phyloP scores from a whole-genome alignment of 495 filamentous ascomycete genomes.

The Aspergillus steynii region DNA sequence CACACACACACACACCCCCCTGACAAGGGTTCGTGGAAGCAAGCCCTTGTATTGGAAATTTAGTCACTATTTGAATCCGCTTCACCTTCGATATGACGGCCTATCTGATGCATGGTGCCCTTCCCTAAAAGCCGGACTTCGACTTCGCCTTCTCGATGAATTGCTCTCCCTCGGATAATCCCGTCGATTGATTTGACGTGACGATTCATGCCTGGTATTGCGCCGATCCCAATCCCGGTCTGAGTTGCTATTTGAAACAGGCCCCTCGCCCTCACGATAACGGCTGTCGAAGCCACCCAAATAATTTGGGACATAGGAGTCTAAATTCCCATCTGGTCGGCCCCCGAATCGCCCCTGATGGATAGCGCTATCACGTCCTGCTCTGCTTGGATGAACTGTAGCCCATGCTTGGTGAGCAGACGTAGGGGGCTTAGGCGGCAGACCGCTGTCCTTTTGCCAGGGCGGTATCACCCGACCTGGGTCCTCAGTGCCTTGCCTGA shows the following conservation, averaged over 20 bases:
- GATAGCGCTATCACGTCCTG: slow-evolving; percentile 31
- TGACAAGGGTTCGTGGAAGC: no score
- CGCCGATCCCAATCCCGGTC: slow-evolving; percentile 26
- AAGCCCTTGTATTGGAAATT: background rate
- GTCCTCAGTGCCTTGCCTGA: slow-evolving; percentile 21
- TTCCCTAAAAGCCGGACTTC: slow-evolving; percentile 38
- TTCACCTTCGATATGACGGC: slow-evolving; percentile 16
- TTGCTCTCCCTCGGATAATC: slow-evolving; percentile 35
- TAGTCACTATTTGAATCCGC: background rate
- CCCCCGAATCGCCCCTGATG: slow-evolving; percentile 25
- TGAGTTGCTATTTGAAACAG: slow-evolving; percentile 17
- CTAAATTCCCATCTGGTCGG: slow-evolving; percentile 33
- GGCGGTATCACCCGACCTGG: slow-evolving; percentile 22
- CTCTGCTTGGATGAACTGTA: slow-evolving; percentile 25
- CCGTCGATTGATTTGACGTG: slow-evolving; percentile 21
- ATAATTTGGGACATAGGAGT: slow-evolving; percentile 46
- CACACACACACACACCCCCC: no score
- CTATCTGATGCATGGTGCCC: slow-evolving; percentile 18
- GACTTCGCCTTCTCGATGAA: slow-evolving; percentile 37
- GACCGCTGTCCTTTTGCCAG: slow-evolving; percentile 33
- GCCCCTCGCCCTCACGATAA: slow-evolving; percentile 6
- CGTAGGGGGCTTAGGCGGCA: slow-evolving; percentile 43
- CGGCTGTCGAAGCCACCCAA: background rate
- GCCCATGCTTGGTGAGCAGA: slow-evolving; percentile 34
- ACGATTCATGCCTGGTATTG: slow-evolving; percentile 15